These are phyloP conservation scores for Calonectria multiphialidica DNA, from an alignment of 2,329 filamentous ascomycete species.

Conservation along the genomic window DNA sequence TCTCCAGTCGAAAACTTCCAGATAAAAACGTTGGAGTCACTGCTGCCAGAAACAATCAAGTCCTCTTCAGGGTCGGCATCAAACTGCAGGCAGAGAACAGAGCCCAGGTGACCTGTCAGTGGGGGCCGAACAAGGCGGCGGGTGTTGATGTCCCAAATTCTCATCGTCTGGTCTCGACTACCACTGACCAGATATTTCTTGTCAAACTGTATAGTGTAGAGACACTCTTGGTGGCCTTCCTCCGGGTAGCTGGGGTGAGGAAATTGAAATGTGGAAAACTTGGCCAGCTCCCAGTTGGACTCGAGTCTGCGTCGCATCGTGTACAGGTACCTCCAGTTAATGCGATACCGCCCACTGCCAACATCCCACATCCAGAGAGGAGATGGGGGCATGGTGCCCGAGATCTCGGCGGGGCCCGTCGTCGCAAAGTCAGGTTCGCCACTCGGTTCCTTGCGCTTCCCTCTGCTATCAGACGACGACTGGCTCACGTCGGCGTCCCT, in stretches of 20 bases:
- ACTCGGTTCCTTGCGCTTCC: constrained; percentile 52
- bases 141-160: constrained; percentile 90
- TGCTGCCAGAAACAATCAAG: constrained; percentile 94
- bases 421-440: constrained; percentile 47
- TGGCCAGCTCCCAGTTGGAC: constrained; percentile 89
- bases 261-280: constrained; percentile 88
- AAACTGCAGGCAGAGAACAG: constrained; percentile 95
- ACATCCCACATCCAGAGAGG: constrained; percentile 65
- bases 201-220: constrained; percentile 94
- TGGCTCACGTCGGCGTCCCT: constrained; percentile 46
- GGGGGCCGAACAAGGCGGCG: constrained; percentile 81
- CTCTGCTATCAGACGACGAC: constrained; percentile 45
- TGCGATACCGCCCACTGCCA: constrained; percentile 64
- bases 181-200: constrained; percentile 91
- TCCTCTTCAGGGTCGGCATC: constrained; percentile 90
- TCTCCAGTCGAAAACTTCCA: constrained; percentile 95
- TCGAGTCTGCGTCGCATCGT: constrained; percentile 88
- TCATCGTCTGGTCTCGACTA: constrained; percentile 87
- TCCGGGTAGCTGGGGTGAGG: constrained; percentile 84
- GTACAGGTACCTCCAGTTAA: constrained; percentile 96
- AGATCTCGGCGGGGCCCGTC: constrained; percentile 44
- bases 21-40: constrained; percentile 89
- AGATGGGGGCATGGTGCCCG: constrained; percentile 54
- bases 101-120: constrained; percentile 82
- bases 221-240: constrained; percentile 91